Conservation (phyloP, 176 grass and related monocot species). For the Phoenix dactylifera region DNA sequence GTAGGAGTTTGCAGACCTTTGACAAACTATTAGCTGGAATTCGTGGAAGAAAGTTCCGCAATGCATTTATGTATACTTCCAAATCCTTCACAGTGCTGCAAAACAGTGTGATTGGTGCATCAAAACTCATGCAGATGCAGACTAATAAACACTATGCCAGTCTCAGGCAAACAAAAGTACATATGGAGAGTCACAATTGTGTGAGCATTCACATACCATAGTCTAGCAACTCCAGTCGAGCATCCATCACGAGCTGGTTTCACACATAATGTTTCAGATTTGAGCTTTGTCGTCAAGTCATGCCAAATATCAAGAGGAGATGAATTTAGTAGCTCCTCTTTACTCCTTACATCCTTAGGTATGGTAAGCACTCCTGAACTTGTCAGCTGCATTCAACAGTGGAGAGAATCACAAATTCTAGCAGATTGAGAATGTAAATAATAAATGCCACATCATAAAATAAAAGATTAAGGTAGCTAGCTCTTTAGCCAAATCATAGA, state of each 20-base stretch:
- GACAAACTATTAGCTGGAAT: constrained; percentile 85
- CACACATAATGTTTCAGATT: constrained; percentile 65
- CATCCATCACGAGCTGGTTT: constrained; percentile 93
- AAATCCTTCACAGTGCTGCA: constrained; percentile 57
- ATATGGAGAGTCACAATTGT: too few species aligned
- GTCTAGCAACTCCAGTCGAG: constrained; percentile 95
- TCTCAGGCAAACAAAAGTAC: too few species aligned
- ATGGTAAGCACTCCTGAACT: constrained; percentile 71
- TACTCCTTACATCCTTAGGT: constrained; percentile 63
- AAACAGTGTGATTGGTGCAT: constrained; percentile 5
- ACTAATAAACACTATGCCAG: too few species aligned
- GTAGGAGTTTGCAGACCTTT: constrained; percentile 35
- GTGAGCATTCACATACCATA: constrained; percentile 44
- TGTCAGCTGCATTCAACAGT: constrained; percentile 31
- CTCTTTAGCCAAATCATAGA: too few species aligned
- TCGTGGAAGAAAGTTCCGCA: constrained; percentile 42
- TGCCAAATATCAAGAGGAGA: constrained; percentile 48
- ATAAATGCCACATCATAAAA: too few species aligned
- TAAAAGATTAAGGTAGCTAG: too few species aligned
- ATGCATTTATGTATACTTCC: constrained; percentile 57
- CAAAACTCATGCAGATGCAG: constrained; percentile 1
- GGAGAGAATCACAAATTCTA: too few species aligned
- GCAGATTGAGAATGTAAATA: too few species aligned
- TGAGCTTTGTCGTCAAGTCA: constrained; percentile 44
- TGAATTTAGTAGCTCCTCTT: constrained; percentile 40